phyloP scores from a whole-genome alignment of 257 asterid genomes.

The Sherardia arvensis region DNA sequence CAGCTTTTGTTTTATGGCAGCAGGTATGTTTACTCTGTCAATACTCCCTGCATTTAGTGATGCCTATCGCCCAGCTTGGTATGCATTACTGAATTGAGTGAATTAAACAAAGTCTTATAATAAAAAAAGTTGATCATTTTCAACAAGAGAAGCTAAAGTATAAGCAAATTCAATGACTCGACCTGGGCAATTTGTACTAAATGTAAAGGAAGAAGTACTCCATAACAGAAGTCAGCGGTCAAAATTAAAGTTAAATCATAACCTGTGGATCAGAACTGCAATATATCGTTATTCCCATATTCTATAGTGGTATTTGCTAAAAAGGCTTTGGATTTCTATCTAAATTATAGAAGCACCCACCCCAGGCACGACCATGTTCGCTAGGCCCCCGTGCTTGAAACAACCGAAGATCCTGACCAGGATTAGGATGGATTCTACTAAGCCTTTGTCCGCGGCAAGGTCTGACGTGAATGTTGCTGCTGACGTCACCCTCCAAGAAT shows the following conservation, averaged over 20 bases:
- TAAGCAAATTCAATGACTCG: no score
- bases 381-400: constrained; percentile 17
- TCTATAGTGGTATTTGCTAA: not conserved
- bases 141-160: no score
- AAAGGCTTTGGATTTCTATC: not conserved
- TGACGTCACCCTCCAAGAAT: constrained; percentile 60
- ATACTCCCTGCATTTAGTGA: no score
- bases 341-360: not conserved
- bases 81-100: no score
- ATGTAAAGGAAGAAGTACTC: no score
- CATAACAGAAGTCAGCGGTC: not conserved
- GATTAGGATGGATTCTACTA: constrained; percentile 20
- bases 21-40: no score
- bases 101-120: no score
- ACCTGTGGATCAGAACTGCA: not conserved
- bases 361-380: not conserved
- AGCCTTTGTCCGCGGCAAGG: constrained; percentile 20
- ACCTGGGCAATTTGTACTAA: no score
- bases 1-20: no score
- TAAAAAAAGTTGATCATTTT: no score
- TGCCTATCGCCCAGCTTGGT: no score
- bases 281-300: not conserved
- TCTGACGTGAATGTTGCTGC: constrained; percentile 25
- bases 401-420: constrained; percentile 15
- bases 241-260: no score